Conservation (phyloP, 805 yeast genomes). For the Candida qinlingensis region DNA sequence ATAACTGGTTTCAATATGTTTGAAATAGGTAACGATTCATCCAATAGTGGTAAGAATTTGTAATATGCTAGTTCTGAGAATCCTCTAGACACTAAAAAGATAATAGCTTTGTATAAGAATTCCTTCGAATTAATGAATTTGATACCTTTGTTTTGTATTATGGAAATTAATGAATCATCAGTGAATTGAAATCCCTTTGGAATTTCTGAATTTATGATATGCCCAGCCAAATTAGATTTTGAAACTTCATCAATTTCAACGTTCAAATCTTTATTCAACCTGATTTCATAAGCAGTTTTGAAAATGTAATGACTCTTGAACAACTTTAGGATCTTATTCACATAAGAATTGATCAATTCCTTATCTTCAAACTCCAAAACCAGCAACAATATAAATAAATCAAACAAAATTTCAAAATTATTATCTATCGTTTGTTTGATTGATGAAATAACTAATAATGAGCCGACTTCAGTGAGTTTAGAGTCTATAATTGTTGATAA, state of each 20-base stretch:
- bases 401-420: slow-evolving; percentile 28
- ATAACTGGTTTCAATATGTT: slow-evolving; percentile 19
- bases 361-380: slow-evolving; percentile 34
- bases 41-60: slow-evolving; percentile 15
- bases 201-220: slow-evolving; percentile 6
- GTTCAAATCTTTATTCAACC: slow-evolving; percentile 8
- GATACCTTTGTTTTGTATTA: slow-evolving; percentile 11
- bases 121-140: slow-evolving; percentile 17
- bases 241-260: slow-evolving; percentile 20
- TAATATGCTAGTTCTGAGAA: slow-evolving; percentile 12
- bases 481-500: slow-evolving; percentile 12
- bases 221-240: neutral
- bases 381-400: slow-evolving; percentile 30
- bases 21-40: slow-evolving; percentile 14
- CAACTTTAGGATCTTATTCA: slow-evolving; percentile 15
- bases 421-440: slow-evolving; percentile 24
- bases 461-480: slow-evolving; percentile 19
- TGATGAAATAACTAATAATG: slow-evolving; percentile 23
- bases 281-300: slow-evolving; percentile 12
- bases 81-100: slow-evolving; percentile 10
- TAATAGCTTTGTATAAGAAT: slow-evolving; percentile 10
- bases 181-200: slow-evolving; percentile 14
- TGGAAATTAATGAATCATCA: slow-evolving; percentile 6
- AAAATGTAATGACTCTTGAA: slow-evolving; percentile 18
- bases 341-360: slow-evolving; percentile 11